Conservation (phyloP, 1,284 basidiomycete species). For the Moesziomyces antarcticus region DNA sequence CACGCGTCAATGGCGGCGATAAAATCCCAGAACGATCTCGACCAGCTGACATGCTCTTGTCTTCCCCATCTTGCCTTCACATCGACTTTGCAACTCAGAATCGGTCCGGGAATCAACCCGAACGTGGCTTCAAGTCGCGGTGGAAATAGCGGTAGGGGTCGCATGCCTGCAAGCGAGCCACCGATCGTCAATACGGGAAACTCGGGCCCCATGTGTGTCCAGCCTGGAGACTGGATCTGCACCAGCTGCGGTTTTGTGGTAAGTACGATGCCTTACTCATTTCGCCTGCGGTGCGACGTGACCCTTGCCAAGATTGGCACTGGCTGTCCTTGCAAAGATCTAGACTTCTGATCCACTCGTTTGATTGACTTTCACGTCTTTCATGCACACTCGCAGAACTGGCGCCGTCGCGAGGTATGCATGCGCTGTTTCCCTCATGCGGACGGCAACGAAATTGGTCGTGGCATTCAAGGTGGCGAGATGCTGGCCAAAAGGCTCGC, state of each 20-base stretch:
- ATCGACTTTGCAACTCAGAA: conserved; percentile 4
- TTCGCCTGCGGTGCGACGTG: background rate
- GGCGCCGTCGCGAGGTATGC: conserved; percentile 85
- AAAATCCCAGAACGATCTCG: background rate
- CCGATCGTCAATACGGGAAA: conserved; percentile 84
- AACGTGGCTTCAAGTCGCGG: conserved; percentile 27
- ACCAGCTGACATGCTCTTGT: background rate
- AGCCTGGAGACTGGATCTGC: conserved; percentile 92
- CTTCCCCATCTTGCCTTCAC: background rate
- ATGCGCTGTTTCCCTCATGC: conserved; percentile 81
- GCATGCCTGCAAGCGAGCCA: conserved; percentile 35
- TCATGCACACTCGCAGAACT: conserved; percentile 69
- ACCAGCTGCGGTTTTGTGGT: conserved; percentile 73
- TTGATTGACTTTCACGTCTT: background rate
- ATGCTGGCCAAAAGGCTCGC: conserved; percentile 40
- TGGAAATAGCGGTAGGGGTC: conserved; percentile 11
- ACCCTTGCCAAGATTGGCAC: too few relatives aligned
- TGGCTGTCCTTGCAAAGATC: too few relatives aligned
- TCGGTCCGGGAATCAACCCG: conserved; percentile 59
- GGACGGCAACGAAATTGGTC: conserved; percentile 48
- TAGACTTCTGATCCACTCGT: too few relatives aligned
- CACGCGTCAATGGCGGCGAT: background rate
- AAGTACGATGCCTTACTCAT: conserved; percentile 5
- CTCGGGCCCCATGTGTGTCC: conserved; percentile 82
- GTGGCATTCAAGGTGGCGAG: conserved; percentile 38